Evolutionary conservation across 352 stramenopile species (phyloP), one percentile per base, ranked within the genome.

Genomic region (Phytopythium helicoides): DNA sequence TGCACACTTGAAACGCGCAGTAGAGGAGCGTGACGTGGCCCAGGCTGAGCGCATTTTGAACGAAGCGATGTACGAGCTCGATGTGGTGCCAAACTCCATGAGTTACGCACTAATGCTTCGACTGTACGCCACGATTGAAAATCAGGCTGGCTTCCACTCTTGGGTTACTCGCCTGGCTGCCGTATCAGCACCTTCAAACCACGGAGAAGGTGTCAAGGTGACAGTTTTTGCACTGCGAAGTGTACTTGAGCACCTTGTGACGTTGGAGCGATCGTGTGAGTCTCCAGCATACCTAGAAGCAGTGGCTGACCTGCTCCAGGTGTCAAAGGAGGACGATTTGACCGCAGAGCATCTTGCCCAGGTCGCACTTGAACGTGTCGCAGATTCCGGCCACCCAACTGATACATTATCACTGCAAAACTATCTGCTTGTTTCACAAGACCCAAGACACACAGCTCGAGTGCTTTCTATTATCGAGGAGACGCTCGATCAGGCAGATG

Each of bases 91-190:
- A 14, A 89, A 86, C 45, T 79, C 73, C 11, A 89, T 89, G 81
- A 88, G 77, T 11, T 89, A 86, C 48, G 83, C 77, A 42, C 44
- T 91, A 23, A 83, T 90, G 76, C 56, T 90, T 35, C 68, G 73
- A 22, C 56, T 90, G 47, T 87, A 83, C 26, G 75, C 76, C 26
- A 66, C 52, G 14, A 62, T 57, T 26, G 71, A 76, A 21, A 58
- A 87, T 52, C 64, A 75, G 25, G 54, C 66, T n/a, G 64, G 51
- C 0, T 85, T 90, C 40, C 46, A 76, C 34, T 8, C 18, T 5
- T 90, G 80, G 80, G 75, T 62, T 47, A 50, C 56, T 19, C 64
- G 68, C 33, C 86, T 89, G 76, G 60, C 64, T 18, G 23, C 61
- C 5, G 67, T 58, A 8, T 59, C 71, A 7, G 28, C 45, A 18